phyloP scores from a whole-genome alignment of 2,329 filamentous ascomycete genomes.

The Ilyonectria mors-panacis region DNA sequence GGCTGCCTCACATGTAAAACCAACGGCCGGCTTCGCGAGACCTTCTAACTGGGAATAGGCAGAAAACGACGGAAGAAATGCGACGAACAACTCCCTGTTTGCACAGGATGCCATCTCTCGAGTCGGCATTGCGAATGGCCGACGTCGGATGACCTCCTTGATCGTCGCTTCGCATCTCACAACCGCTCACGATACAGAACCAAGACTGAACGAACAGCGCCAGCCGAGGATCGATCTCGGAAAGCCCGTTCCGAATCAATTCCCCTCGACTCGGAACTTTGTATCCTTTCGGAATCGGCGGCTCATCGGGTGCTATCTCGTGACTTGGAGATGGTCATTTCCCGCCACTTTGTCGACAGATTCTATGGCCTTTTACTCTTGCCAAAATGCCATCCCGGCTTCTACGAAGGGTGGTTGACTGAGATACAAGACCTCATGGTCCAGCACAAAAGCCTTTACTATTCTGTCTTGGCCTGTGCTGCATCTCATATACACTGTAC shows the following conservation, averaged over 20 bases:
- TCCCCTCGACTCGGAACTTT: background rate
- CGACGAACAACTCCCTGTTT: conserved; percentile 33
- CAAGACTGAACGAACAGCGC: background rate
- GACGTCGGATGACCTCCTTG: conserved; percentile 28
- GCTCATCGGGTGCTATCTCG: conserved; percentile 27
- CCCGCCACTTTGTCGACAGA: conserved; percentile 40
- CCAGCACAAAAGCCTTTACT: conserved; percentile 46
- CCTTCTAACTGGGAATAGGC: conserved; percentile 25
- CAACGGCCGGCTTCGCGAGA: no score
- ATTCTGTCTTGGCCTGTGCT: conserved; percentile 48
- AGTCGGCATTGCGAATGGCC: conserved; percentile 34
- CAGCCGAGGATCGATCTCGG: background rate
- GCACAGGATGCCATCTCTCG: conserved; percentile 21
- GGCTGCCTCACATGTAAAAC: conserved; percentile 38
- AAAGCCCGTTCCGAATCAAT: background rate
- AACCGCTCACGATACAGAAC: conserved; percentile 21
- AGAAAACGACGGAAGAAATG: conserved; percentile 40
- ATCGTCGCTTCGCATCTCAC: conserved; percentile 35
- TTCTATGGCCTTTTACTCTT: conserved; percentile 44
- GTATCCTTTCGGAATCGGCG: conserved; percentile 19
- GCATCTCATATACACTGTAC: conserved; percentile 45
- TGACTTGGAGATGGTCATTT: conserved; percentile 34
- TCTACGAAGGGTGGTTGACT: conserved; percentile 48
- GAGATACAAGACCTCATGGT: conserved; percentile 50
- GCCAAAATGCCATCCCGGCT: conserved; percentile 49